A percentile compares a stretch with the other conserved stretches of the same genome.
These are phyloP conservation scores for Forsythia suspensa DNA, from an alignment of 257 asterid genomes.

Conservation along the genomic window DNA sequence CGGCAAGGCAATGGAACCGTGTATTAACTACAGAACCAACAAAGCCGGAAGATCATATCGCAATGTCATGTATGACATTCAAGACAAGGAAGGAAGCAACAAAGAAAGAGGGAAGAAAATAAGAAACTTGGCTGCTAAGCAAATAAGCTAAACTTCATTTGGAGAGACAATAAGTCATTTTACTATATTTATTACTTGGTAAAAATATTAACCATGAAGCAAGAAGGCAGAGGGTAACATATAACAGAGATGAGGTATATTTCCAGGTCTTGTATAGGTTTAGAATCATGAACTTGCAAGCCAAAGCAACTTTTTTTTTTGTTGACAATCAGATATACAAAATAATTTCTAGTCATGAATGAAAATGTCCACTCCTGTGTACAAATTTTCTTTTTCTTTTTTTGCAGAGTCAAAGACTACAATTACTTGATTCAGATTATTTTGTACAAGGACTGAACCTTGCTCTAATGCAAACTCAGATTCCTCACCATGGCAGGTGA, in stretches of 20 bases:
- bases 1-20: neutral
- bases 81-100: conserved; percentile 14
- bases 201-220: neutral
- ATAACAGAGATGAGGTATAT: neutral
- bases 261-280: neutral
- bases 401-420: neutral
- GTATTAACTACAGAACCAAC: neutral
- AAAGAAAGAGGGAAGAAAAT: neutral
- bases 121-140: conserved; percentile 1
- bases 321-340: too few species aligned
- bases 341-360: neutral
- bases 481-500: neutral
- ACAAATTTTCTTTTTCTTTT: neutral
- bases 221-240: neutral
- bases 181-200: neutral
- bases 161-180: neutral
- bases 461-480: neutral
- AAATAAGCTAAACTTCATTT: conserved; percentile 2
- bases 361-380: neutral
- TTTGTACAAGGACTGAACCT: neutral
- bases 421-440: too few species aligned
- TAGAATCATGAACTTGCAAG: neutral
- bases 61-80: neutral
- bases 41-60: neutral
- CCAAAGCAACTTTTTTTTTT: neutral